Evolutionary conservation across 192 early-diverging fungal species (phyloP).

Genomic region (Coemansia sp.): DNA sequence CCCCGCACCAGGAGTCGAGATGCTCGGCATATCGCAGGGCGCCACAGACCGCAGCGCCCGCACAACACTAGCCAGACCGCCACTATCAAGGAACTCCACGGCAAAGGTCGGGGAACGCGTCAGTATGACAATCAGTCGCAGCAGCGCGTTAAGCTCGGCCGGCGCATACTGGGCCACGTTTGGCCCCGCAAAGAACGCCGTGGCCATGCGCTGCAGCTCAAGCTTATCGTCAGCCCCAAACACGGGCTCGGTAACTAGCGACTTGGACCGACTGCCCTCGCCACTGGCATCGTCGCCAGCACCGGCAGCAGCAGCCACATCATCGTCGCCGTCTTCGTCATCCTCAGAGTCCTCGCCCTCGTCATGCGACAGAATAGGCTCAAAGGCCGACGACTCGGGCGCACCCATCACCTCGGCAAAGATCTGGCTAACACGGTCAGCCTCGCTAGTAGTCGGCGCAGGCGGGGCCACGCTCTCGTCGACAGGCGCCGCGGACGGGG

Average conservation of each 20-base stretch:
- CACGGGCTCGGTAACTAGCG: constrained; percentile 12
- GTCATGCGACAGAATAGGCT: constrained; percentile 16
- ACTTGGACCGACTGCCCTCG: constrained; percentile 1
- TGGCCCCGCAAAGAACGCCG: constrained; percentile 27
- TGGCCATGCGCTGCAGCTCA: constrained; percentile 37
- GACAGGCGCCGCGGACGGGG: constrained; percentile 28
- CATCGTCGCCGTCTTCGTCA: constrained; percentile 8
- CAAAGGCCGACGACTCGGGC: constrained; percentile 19
- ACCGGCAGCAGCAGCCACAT: neutral
- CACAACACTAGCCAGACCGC: constrained; percentile 56
- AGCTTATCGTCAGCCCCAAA: constrained; percentile 21
- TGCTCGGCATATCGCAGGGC: constrained; percentile 19
- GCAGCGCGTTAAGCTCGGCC: constrained; percentile 59
- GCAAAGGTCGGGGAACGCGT: constrained; percentile 69
- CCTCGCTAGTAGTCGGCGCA: neutral
- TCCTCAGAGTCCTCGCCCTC: neutral
- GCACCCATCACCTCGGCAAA: constrained; percentile 9
- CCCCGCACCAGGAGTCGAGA: constrained; percentile 8
- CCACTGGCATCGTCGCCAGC: neutral
- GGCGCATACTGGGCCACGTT: constrained; percentile 21
- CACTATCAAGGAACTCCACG: constrained; percentile 65
- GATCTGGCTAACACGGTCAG: constrained; percentile 9
- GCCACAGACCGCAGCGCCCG: constrained; percentile 32
- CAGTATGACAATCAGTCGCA: constrained; percentile 80
- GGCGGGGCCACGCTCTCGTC: constrained; percentile 12